These are phyloP conservation scores for Eragrostis tef DNA, from an alignment of 202 grass and related monocot species.

Conservation along the genomic window DNA sequence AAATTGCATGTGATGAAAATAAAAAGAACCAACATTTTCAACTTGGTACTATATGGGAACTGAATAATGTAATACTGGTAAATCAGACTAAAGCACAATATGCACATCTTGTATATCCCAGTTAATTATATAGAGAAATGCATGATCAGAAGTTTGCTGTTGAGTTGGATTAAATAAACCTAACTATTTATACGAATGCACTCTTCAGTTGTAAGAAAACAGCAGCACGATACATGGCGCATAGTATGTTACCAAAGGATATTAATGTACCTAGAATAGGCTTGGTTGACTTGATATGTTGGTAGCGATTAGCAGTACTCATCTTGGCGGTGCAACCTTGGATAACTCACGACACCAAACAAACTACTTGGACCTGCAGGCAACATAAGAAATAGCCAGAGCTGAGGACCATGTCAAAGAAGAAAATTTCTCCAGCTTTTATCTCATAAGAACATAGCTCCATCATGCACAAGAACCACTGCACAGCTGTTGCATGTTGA, in stretches of 20 bases:
- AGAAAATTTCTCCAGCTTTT: constrained; percentile 7
- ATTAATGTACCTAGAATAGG: constrained; percentile 55
- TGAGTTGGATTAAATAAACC: neutral
- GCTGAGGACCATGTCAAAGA: constrained; percentile 20
- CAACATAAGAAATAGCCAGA: constrained; percentile 13
- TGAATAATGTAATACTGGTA: constrained; percentile 12
- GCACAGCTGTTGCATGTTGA: constrained; percentile 12
- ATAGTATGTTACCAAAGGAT: constrained; percentile 35
- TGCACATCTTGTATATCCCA: neutral
- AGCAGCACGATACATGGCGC: neutral
- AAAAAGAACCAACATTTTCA: neutral
- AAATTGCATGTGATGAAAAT: neutral
- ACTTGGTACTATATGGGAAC: neutral
- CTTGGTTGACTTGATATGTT: constrained; percentile 54
- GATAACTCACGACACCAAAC: constrained; percentile 44
- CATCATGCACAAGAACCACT: constrained; percentile 33
- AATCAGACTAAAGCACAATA: neutral
- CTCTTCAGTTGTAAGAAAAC: neutral
- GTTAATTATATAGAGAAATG: constrained; percentile 11
- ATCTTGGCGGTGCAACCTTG: constrained; percentile 50
- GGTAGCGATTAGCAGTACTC: constrained; percentile 51
- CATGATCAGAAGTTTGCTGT: constrained; percentile 27
- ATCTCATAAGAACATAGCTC: neutral
- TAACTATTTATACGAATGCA: too few species aligned
- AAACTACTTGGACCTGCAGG: constrained; percentile 39